Base-by-base conservation (phyloP, 2,329 filamentous ascomycete species). In the Fusarium verrucosum region DNA sequence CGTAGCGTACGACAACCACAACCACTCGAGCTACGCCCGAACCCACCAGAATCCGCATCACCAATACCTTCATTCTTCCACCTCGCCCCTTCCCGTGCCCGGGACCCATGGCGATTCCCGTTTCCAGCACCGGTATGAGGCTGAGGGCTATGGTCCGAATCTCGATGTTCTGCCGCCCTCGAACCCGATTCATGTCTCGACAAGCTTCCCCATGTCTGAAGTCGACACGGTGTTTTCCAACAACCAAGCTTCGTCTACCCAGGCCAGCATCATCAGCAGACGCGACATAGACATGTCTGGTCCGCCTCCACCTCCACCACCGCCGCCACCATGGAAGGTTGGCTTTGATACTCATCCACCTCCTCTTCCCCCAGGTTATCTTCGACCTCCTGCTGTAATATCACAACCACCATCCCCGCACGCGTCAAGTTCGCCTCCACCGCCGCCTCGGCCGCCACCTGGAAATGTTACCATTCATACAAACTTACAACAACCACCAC, bases 231-330 rank as follows among this genome's bases (percentile, higher is more conserved):
- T 65, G 11, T 61, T 61, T 56, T 61, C 58, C 50, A 73, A 67
- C 20, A 66, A 70, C 19, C 72, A 69, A 43, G 67, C 73, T 52
- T 58, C 69, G 44, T 75, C 74, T 19, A 68, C 69, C n/a, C 58
- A 69, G 23, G 70, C 73, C 8, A 75, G 74, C 58, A 65, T 68
- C 35, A 38, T 56, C 19, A 72, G 73, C 19, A 73, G 71, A 35
- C 72, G 68, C 20, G 70, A 74, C 32, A 43, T 56, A 42, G 42
- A 57, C 32, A 53, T 65, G 50, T 55, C 63, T 25, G 67, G 67
- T 46, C 66, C 59, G 10, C 63, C 64, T 45, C 62, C 65, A 45
- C 66, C 65, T 43, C 62, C 59, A 42, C 61, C 43, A 30, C 55
- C 59, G 40, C 61, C 43, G 26, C 55, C 49, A 28, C 23, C 33